phyloP scores from a whole-genome alignment of 352 stramenopile species.

The Thalassiosira exigua region DNA sequence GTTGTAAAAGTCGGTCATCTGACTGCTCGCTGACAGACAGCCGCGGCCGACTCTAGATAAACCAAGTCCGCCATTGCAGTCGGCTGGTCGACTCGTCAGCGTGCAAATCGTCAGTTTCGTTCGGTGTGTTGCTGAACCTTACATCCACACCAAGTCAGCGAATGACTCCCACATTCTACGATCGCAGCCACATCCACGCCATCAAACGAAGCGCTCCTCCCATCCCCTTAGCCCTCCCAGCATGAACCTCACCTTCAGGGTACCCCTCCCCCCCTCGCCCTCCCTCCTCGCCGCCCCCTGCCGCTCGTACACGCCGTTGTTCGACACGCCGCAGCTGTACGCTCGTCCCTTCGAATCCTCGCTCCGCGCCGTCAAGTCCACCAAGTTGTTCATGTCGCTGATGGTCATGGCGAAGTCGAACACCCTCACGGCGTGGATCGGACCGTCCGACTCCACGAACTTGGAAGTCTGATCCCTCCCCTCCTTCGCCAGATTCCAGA shows the following conservation, averaged over 20 bases:
- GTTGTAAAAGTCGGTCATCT: no score
- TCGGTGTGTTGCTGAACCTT: no score
- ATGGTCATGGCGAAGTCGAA: conserved; percentile 86
- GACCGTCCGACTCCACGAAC: conserved; percentile 71
- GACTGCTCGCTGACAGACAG: no score
- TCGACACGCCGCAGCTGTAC: conserved; percentile 80
- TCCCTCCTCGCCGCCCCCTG: conserved; percentile 66
- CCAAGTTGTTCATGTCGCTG: conserved; percentile 80
- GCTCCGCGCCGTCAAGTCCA: conserved; percentile 73
- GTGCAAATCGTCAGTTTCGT: no score
- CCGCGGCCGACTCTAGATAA: no score
- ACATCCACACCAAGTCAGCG: no score
- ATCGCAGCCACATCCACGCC: no score
- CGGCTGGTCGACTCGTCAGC: no score
- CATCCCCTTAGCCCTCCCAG: no score
- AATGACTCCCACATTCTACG: no score
- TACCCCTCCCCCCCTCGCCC: conserved; percentile 41
- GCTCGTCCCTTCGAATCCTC: conserved; percentile 77
- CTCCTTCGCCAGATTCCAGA: conserved; percentile 76
- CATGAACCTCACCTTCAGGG: conserved; percentile 57
- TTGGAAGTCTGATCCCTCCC: conserved; percentile 66
- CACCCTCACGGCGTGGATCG: conserved; percentile 67
- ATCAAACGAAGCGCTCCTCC: no score
- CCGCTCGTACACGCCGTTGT: conserved; percentile 80
- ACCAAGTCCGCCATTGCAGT: no score